These are phyloP conservation scores for Fennellomyces sp. DNA, from an alignment of 371 early-diverging fungal genomes.

Conservation along the genomic window DNA sequence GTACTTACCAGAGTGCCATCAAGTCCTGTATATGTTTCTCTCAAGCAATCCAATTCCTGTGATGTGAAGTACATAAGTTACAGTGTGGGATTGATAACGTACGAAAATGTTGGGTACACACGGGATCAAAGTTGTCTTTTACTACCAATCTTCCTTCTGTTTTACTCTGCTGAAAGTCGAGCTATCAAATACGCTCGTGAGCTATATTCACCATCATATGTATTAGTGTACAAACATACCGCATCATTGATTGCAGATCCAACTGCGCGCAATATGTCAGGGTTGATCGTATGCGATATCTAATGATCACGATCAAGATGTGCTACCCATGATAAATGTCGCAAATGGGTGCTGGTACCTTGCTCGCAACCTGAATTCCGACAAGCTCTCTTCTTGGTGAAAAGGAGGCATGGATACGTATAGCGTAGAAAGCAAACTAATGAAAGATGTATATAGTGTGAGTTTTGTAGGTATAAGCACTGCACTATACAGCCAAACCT, in stretches of 20 bases:
- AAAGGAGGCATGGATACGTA: conserved; percentile 45
- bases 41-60: conserved; percentile 67
- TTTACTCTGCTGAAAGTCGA: conserved; percentile 73
- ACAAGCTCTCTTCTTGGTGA: not conserved
- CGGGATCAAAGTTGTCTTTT: conserved; percentile 62
- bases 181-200: conserved; percentile 29
- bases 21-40: conserved; percentile 58
- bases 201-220: not conserved
- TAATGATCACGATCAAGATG: not conserved
- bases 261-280: conserved; percentile 46
- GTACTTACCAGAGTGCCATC: conserved; percentile 51
- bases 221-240: conserved; percentile 24
- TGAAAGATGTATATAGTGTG: not conserved
- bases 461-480: not conserved
- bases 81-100: too few species aligned
- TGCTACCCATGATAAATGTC: conserved; percentile 14
- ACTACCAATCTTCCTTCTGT: conserved; percentile 61
- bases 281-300: conserved; percentile 18
- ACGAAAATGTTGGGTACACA: not conserved
- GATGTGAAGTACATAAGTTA: not conserved
- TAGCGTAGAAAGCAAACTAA: conserved; percentile 65
- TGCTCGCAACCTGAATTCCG: conserved; percentile 28
- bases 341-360: conserved; percentile 46
- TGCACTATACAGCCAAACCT: conserved; percentile 40
- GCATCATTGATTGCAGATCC: conserved; percentile 60